Conservation (phyloP, 805 yeast species). For the Candida methanosorbosa region DNA sequence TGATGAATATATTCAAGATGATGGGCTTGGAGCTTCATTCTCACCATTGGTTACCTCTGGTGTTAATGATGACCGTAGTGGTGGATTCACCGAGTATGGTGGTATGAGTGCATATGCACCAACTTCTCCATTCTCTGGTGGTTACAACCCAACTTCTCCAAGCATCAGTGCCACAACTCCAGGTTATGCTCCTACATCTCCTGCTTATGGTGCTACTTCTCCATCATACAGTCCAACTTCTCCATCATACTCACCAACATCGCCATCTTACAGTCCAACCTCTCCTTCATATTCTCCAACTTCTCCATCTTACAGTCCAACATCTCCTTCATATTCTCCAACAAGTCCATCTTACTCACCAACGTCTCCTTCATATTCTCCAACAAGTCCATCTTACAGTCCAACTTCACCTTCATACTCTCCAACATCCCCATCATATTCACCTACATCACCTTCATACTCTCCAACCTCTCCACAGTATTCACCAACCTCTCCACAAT, state of each 20-base stretch:
- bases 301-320: constrained; percentile 40
- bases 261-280: constrained; percentile 38
- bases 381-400: constrained; percentile 67
- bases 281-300: constrained; percentile 42
- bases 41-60: constrained; percentile 92
- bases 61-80: constrained; percentile 61
- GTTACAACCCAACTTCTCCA: constrained; percentile 43
- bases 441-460: constrained; percentile 64
- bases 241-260: constrained; percentile 38
- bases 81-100: constrained; percentile 85
- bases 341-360: constrained; percentile 47
- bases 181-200: constrained; percentile 43
- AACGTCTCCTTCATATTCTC: constrained; percentile 62
- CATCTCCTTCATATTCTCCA: constrained; percentile 41
- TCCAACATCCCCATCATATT: constrained; percentile 68
- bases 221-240: constrained; percentile 46
- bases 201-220: constrained; percentile 45
- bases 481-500: constrained; percentile 72
- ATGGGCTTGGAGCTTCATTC: constrained; percentile 71
- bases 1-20: constrained; percentile 48
- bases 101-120: constrained; percentile 44
- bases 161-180: constrained; percentile 42
- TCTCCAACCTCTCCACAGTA: constrained; percentile 67
- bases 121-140: constrained; percentile 50
- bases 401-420: constrained; percentile 55